Conservation (phyloP, 129 eudicot species). For the Tagetes patula region DNA sequence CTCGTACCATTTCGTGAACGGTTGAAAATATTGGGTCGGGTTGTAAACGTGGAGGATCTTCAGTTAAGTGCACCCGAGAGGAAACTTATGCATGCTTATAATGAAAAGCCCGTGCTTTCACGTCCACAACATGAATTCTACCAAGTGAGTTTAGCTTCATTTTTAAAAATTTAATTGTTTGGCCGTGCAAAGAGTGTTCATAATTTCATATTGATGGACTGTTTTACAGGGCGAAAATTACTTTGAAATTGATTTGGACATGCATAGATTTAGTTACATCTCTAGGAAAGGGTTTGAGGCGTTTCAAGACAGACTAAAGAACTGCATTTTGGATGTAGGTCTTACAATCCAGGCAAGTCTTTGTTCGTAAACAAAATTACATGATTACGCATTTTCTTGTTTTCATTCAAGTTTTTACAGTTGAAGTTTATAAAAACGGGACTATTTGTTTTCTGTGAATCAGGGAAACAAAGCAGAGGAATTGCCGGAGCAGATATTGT, state of each 20-base stretch:
- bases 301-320: conserved; percentile 73
- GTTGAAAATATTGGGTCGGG: conserved; percentile 91
- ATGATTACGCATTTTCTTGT: not conserved
- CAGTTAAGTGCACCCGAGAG: conserved; percentile 78
- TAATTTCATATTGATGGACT: conserved; percentile 5
- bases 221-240: conserved; percentile 81
- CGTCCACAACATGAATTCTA: conserved; percentile 97
- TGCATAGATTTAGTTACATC: conserved; percentile 95
- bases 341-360: conserved; percentile 81
- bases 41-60: conserved; percentile 87
- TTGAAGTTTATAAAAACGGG: not conserved
- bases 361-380: not conserved
- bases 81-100: conserved; percentile 88
- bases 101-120: conserved; percentile 93
- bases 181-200: not conserved
- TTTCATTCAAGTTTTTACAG: not conserved
- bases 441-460: conserved; percentile 6
- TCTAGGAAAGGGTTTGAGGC: conserved; percentile 92
- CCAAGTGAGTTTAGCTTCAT: conserved; percentile 43
- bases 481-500: conserved; percentile 87
- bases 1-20: conserved; percentile 82
- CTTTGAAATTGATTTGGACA: conserved; percentile 90
- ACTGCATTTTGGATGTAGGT: conserved; percentile 83
- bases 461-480: conserved; percentile 95
- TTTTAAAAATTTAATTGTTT: not conserved